phyloP scores from a whole-genome alignment of 2,329 filamentous ascomycete species.

The Epichloe baconii region DNA sequence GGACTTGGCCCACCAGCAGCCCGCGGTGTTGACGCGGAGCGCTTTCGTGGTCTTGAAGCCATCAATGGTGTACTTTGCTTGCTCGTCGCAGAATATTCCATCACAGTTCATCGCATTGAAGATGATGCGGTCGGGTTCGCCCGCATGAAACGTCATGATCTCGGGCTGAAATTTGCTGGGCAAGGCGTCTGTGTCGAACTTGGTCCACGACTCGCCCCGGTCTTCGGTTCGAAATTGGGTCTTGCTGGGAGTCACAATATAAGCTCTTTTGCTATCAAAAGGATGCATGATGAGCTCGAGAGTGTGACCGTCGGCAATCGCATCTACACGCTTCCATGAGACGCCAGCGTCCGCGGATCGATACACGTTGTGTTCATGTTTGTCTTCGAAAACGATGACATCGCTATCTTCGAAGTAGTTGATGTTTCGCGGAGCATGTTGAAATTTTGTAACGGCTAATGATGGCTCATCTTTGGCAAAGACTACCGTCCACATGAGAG shows the following conservation, averaged over 20 bases:
- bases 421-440: conserved; percentile 52
- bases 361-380: conserved; percentile 50
- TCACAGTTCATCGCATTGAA: conserved; percentile 65
- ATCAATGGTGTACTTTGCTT: conserved; percentile 65
- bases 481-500: conserved; percentile 25
- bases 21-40: conserved; percentile 54
- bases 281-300: conserved; percentile 61
- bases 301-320: conserved; percentile 49
- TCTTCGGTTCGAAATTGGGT: conserved; percentile 77
- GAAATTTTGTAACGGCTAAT: conserved; percentile 52
- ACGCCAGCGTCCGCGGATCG: conserved; percentile 72
- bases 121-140: conserved; percentile 72
- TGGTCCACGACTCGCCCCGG: conserved; percentile 66
- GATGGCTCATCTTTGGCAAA: conserved; percentile 51
- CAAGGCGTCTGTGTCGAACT: conserved; percentile 51
- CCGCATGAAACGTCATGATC: conserved; percentile 65
- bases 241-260: conserved; percentile 56
- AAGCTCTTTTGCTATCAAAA: conserved; percentile 65
- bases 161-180: conserved; percentile 39
- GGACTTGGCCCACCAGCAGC: conserved; percentile 80
- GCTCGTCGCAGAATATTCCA: conserved; percentile 49
- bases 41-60: conserved; percentile 62
- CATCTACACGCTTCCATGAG: conserved; percentile 56
- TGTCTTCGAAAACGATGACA: conserved; percentile 62
- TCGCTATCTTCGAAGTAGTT: conserved; percentile 90